A percentile compares a stretch with the other conserved stretches of the same genome.
Evolutionary conservation across 78 protist genomes (phyloP).

Genomic region (Dictyostelium capitatum): DNA sequence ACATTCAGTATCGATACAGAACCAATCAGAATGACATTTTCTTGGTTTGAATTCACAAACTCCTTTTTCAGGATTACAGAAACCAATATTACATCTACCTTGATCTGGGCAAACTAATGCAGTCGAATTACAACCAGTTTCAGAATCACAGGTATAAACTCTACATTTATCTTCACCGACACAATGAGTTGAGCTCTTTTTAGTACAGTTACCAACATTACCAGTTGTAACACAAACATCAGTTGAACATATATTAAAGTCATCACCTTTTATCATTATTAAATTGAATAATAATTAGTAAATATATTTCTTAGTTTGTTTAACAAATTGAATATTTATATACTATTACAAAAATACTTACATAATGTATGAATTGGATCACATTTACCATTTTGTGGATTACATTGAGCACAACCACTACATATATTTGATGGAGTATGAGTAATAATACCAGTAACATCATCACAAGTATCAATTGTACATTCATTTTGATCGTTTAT

Average conservation of each 20-base stretch:
- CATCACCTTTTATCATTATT: too few relatives aligned
- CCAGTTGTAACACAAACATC: background rate
- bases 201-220: background rate
- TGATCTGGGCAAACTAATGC: slow-evolving; percentile 18
- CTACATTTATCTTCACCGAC: slow-evolving; percentile 18
- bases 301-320: background rate
- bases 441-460: background rate
- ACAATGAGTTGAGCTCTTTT: background rate
- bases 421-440: background rate
- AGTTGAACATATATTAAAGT: slow-evolving; percentile 20
- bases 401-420: background rate
- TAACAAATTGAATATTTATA: background rate
- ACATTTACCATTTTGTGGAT: background rate
- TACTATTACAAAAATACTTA: too few relatives aligned
- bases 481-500: slow-evolving; percentile 21
- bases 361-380: background rate
- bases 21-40: slow-evolving; percentile 11
- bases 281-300: background rate
- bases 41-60: slow-evolving; percentile 16
- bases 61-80: background rate
- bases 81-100: slow-evolving; percentile 54
- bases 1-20: slow-evolving; percentile 26
- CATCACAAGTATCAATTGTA: slow-evolving; percentile 8
- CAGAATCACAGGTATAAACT: slow-evolving; percentile 17
- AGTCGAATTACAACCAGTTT: slow-evolving; percentile 6